Conservation (phyloP, 805 yeast species). For the Candida verbasci region DNA sequence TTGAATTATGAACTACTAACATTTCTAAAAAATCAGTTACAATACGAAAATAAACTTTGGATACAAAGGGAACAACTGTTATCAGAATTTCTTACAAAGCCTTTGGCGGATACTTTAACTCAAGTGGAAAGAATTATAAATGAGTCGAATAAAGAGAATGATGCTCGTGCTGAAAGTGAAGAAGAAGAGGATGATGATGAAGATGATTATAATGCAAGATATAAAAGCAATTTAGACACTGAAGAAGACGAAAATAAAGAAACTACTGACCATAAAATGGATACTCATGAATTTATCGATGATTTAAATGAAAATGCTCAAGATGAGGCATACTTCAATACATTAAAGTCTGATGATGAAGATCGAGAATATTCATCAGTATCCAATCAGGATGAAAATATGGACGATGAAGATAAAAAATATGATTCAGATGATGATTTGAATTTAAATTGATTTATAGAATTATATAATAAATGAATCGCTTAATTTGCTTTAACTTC, state of each 20-base stretch:
- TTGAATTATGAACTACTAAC: slow-evolving; percentile 32
- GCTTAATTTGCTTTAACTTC: neutral
- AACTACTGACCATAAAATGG: neutral
- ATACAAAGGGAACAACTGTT: slow-evolving; percentile 25
- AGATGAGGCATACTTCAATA: neutral
- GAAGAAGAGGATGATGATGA: slow-evolving; percentile 21
- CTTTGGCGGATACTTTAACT: slow-evolving; percentile 20
- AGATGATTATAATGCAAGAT: slow-evolving; percentile 19
- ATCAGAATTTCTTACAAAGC: slow-evolving; percentile 23
- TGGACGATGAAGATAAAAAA: slow-evolving; percentile 7
- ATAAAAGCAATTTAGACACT: slow-evolving; percentile 11
- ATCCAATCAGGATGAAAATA: slow-evolving; percentile 8
- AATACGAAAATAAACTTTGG: slow-evolving; percentile 32
- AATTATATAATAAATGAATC: neutral
- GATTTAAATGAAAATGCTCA: no score
- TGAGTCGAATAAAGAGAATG: slow-evolving; percentile 25
- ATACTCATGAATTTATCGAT: no score
- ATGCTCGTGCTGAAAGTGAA: slow-evolving; percentile 17
- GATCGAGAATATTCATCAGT: slow-evolving; percentile 7
- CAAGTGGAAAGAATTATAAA: slow-evolving; percentile 26
- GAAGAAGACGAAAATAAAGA: slow-evolving; percentile 10
- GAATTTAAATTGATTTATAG: slow-evolving; percentile 1
- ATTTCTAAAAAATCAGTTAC: slow-evolving; percentile 26
- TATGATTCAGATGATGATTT: slow-evolving; percentile 1
- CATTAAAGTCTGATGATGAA: slow-evolving; percentile 9